Percentiles rank a stretch among this genome's conserved stretches.
Conservation (phyloP, 73 alveolate genomes). For the Paraurostyla sp. region DNA sequence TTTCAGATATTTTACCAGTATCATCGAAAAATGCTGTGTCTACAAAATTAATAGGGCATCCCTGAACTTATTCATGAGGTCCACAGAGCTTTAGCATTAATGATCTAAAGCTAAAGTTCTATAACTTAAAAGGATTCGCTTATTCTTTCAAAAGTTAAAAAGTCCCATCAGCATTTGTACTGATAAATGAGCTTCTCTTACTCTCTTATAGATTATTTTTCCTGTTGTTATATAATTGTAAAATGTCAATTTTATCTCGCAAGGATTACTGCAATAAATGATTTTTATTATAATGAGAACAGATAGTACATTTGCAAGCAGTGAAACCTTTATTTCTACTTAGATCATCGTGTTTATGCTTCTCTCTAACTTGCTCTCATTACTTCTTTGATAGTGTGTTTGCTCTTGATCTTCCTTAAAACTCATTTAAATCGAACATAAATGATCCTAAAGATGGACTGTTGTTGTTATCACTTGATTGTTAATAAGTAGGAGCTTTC, state of each 20-base stretch:
- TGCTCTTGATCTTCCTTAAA: not conserved
- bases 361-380: not conserved
- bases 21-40: conserved; percentile 52
- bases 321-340: conserved; percentile 13
- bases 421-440: not conserved
- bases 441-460: too few relatives aligned
- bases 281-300: not conserved
- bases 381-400: not conserved
- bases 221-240: not conserved
- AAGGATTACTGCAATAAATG: not conserved
- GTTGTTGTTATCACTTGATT: too few relatives aligned
- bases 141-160: not conserved
- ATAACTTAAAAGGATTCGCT: not conserved
- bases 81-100: conserved; percentile 1
- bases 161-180: not conserved
- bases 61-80: conserved; percentile 21
- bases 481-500: too few relatives aligned
- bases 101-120: not conserved
- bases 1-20: conserved; percentile 35
- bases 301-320: not conserved
- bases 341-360: not conserved
- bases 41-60: not conserved
- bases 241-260: not conserved
- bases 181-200: not conserved
- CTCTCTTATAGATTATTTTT: not conserved